These are phyloP conservation scores for Ophiostoma triangulosporum DNA, from an alignment of 2,329 filamentous ascomycete species.

Conservation along the genomic window DNA sequence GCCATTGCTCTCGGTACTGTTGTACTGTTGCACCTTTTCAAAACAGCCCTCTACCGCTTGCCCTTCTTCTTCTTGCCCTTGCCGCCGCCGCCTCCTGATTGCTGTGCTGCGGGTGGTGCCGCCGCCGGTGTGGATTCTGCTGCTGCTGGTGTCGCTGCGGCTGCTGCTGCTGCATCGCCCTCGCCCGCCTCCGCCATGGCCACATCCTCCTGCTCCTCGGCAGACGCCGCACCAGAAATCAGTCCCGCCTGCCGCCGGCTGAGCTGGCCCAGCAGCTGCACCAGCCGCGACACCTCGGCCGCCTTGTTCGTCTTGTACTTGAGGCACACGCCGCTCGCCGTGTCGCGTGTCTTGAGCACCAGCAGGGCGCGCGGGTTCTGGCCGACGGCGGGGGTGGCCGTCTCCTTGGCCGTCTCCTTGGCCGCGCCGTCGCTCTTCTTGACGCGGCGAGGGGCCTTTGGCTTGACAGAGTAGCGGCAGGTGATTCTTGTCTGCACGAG, in stretches of 20 bases:
- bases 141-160: conserved; percentile 19
- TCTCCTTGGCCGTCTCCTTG: conserved; percentile 11
- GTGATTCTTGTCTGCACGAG: conserved; percentile 67
- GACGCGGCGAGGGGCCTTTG: conserved; percentile 19
- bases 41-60: conserved; percentile 50
- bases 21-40: too few relatives aligned
- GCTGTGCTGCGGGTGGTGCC: conserved; percentile 7
- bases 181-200: conserved; percentile 21
- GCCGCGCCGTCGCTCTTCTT: conserved; percentile 14
- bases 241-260: conserved; percentile 55
- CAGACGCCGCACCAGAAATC: conserved; percentile 26
- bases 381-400: conserved; percentile 15
- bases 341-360: conserved; percentile 81
- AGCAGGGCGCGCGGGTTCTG: conserved; percentile 51
- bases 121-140: conserved; percentile 19
- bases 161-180: conserved; percentile 10
- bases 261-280: conserved; percentile 62
- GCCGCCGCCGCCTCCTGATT: conserved; percentile 26
- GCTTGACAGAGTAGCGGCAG: conserved; percentile 72
- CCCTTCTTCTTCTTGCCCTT: conserved; percentile 61
- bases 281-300: conserved; percentile 73
- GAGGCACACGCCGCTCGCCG: conserved; percentile 63
- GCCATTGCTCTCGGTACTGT: too few relatives aligned
- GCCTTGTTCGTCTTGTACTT: conserved; percentile 90
- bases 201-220: conserved; percentile 23